phyloP scores from a whole-genome alignment of 495 filamentous ascomycete species.

The Tuber aestivum region DNA sequence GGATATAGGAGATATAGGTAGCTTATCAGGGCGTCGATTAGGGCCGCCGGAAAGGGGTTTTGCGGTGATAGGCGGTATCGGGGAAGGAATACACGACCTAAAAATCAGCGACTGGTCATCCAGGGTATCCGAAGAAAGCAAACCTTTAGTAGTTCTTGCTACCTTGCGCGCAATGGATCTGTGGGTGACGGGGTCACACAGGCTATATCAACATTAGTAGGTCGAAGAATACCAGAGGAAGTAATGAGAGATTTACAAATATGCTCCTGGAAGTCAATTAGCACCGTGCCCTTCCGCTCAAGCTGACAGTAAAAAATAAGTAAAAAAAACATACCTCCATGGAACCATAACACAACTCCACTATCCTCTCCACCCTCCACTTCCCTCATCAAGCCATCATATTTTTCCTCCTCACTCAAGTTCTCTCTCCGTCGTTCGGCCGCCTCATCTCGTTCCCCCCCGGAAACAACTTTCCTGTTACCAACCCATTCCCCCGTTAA shows the following conservation, averaged over 20 bases:
- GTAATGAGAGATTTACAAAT: slow-evolving; percentile 43
- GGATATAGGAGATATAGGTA: slow-evolving; percentile 82
- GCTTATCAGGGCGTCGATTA: slow-evolving; percentile 74
- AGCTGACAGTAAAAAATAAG: background rate
- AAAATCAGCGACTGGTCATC: background rate
- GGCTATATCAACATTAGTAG: slow-evolving; percentile 39
- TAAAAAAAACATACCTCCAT: slow-evolving; percentile 74
- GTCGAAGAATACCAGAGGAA: background rate
- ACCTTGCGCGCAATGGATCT: slow-evolving; percentile 48
- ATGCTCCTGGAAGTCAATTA: slow-evolving; percentile 24
- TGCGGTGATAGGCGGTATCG: slow-evolving; percentile 88
- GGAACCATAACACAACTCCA: slow-evolving; percentile 76
- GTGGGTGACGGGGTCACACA: slow-evolving; percentile 72
- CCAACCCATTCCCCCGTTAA: slow-evolving; percentile 79
- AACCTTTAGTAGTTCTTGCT: slow-evolving; percentile 50
- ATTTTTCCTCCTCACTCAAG: slow-evolving; percentile 62
- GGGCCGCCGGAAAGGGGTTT: slow-evolving; percentile 70
- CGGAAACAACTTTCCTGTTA: slow-evolving; percentile 53
- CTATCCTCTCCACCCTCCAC: slow-evolving; percentile 48
- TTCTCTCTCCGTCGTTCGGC: slow-evolving; percentile 47
- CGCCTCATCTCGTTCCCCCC: slow-evolving; percentile 48
- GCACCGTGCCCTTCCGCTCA: background rate
- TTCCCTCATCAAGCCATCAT: slow-evolving; percentile 65
- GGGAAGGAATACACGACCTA: slow-evolving; percentile 60
- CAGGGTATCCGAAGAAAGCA: background rate